Base-by-base conservation (phyloP, 1,284 basidiomycete species). In the Naganishia liquefaciens region DNA sequence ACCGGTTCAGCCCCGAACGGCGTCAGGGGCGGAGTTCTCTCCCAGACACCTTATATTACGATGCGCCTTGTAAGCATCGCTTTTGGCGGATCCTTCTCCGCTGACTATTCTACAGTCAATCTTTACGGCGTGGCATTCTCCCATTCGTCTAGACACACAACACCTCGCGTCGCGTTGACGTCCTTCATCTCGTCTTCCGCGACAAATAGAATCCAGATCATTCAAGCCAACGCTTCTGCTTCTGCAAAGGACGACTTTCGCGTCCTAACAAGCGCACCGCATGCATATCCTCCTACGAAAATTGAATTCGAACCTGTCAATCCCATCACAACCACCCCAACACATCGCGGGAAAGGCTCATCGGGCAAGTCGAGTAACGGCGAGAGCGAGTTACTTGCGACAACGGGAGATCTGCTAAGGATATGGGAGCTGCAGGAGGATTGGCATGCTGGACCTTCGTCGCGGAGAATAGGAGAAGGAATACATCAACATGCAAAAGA, bases 351-450 rank as follows among this genome's bases (percentile, higher is more conserved):
- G 4, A 51, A 62, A 27, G 70, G 72, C 51, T 71, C 71, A n/a
- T 58, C 73, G 17, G 37, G 61, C 1, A 64, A 63, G 21, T 62
- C 68, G 5, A 70, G 68, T 9, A 70, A 68, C 21, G 70, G 44
- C 23, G 53, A 52, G 19, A 55, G 73, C 3, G 93, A 96, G 77
- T 79, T 95, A 58, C 81, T 97, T 19, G 93, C 93, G 15, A 94
- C 91, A 5, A 93, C 91, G 0, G 90, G 90, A 27, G 93, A 96
- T 75, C 89, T 91, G 62, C 76, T 97, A 72, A 83, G 92, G 69
- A 84, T 96, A 67, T 96, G 90, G 86, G 92, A 95, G 77, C 83
- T 76, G 85, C 88, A 73, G 82, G 70, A 70, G 69, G 68, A 68
- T 21, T 47, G 70, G 55, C 27, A 54, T 47, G 52, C 43, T 10